These are phyloP conservation scores for Cavenderia fasciculata DNA, from an alignment of 78 protist species.

Conservation along the genomic window DNA sequence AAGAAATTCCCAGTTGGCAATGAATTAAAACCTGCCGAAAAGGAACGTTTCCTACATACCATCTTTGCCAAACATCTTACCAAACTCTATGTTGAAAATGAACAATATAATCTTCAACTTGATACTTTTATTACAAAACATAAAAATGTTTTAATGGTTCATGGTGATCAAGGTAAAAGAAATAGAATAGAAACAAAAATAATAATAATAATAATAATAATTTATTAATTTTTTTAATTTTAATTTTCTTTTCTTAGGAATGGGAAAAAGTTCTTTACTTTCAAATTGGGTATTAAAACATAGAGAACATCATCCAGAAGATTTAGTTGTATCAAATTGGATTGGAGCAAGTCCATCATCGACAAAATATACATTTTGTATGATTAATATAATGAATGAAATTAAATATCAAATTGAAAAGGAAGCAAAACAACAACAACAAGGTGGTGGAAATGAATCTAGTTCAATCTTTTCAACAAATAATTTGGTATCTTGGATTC, in stretches of 20 bases:
- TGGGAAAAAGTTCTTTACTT: constrained; percentile 45
- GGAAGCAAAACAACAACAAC: background rate
- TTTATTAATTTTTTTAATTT: background rate
- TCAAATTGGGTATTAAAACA: constrained; percentile 76
- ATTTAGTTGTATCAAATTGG: constrained; percentile 51
- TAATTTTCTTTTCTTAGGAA: background rate
- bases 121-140: constrained; percentile 32
- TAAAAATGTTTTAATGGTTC: constrained; percentile 17
- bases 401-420: constrained; percentile 20
- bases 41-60: constrained; percentile 75
- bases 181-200: too few species aligned
- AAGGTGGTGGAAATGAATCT: background rate
- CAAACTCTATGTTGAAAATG: constrained; percentile 44
- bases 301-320: constrained; percentile 82
- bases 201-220: background rate
- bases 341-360: constrained; percentile 76
- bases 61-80: constrained; percentile 20
- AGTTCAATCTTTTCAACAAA: background rate
- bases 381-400: constrained; percentile 71
- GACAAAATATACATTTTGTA: background rate
- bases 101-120: constrained; percentile 27
- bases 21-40: constrained; percentile 3
- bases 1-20: constrained; percentile 64
- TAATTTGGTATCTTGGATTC: constrained; percentile 7
- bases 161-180: constrained; percentile 53